These are phyloP conservation scores for Multifurca ochricompacta DNA, from an alignment of 768 basidiomycete species.

Conservation along the genomic window DNA sequence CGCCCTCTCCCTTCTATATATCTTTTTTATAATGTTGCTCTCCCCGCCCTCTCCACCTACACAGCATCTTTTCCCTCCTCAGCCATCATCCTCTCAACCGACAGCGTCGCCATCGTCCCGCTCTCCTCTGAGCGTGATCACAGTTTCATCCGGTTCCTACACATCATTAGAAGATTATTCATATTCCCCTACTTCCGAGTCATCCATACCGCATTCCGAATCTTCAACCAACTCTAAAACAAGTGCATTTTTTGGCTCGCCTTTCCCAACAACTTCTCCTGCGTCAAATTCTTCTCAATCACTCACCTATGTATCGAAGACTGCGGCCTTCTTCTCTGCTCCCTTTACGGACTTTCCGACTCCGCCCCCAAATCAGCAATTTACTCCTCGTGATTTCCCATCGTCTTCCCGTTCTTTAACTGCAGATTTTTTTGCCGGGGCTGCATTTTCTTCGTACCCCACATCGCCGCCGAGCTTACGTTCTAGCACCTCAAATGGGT, in stretches of 20 bases:
- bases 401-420: conserved; percentile 14
- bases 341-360: conserved; percentile 7
- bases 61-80: conserved; percentile 7
- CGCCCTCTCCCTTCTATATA: neutral
- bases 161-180: conserved; percentile 4
- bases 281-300: conserved; percentile 7
- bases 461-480: conserved; percentile 19
- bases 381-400: conserved; percentile 2
- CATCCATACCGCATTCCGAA: conserved; percentile 6
- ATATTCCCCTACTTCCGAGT: conserved; percentile 5
- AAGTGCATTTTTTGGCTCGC: conserved; percentile 16
- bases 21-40: conserved; percentile 16
- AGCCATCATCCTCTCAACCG: neutral
- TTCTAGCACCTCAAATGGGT: conserved; percentile 17
- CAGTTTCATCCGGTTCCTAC: neutral
- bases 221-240: conserved; percentile 17
- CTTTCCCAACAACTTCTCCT: conserved; percentile 7
- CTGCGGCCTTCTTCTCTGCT: conserved; percentile 19
- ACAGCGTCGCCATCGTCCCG: conserved; percentile 1
- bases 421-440: conserved; percentile 15
- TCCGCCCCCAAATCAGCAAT: neutral
- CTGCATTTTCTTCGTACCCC: conserved; percentile 9
- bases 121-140: conserved; percentile 6
- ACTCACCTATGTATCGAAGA: conserved; percentile 12
- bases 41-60: conserved; percentile 15